A percentile compares a stretch with the other conserved stretches of the same genome.
Conservation (phyloP, 305 asterid species). For the Fraxinus paxiana region DNA sequence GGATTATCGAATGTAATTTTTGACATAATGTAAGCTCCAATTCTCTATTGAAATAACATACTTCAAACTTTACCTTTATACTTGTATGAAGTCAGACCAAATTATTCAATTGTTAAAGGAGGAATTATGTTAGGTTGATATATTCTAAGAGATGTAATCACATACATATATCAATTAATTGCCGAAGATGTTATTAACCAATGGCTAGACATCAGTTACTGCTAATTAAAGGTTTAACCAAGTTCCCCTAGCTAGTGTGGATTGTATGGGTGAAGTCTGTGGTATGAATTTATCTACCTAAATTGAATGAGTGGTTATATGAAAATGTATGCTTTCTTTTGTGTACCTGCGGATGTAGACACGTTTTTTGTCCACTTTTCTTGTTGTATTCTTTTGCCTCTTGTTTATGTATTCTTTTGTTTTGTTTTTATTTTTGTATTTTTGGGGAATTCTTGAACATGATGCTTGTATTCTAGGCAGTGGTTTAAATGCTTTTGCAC, state of each 20-base stretch:
- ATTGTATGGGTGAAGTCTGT: background rate
- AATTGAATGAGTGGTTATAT: background rate
- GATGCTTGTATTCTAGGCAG: background rate
- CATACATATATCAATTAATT: background rate
- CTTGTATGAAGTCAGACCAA: background rate
- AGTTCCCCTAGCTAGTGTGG: background rate
- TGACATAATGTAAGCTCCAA: background rate
- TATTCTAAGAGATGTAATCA: background rate
- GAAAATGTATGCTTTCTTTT: background rate
- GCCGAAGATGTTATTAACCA: background rate
- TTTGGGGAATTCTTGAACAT: background rate
- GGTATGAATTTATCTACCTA: background rate
- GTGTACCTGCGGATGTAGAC: background rate
- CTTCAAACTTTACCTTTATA: background rate
- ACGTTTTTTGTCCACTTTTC: background rate
- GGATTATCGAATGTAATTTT: background rate
- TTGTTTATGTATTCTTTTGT: constrained; percentile 2
- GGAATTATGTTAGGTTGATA: background rate
- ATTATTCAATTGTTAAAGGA: background rate
- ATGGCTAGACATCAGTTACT: background rate
- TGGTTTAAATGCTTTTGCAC: constrained; percentile 18
- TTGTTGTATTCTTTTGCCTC: background rate
- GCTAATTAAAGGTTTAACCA: background rate
- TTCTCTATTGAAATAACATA: background rate
- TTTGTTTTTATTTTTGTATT: background rate